phyloP scores from a whole-genome alignment of 1,284 basidiomycete species.

The Naganishia albida region DNA sequence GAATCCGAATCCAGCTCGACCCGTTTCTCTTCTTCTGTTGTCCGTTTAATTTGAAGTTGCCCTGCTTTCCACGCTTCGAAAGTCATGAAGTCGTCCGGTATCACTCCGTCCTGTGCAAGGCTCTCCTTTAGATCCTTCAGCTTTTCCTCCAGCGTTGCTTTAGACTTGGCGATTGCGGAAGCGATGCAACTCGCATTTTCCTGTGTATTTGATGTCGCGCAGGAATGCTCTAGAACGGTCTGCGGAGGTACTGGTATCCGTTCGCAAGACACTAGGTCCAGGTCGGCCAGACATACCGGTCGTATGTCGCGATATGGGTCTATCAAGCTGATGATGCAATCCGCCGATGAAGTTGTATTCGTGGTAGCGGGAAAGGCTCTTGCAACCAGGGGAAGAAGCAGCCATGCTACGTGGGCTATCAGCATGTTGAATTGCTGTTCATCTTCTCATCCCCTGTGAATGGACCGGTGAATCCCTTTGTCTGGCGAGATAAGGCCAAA shows the following conservation, averaged over 20 bases:
- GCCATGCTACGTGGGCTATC: neutral
- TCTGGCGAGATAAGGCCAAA: neutral
- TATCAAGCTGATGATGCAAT: slow-evolving; percentile 9
- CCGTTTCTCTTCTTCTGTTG: neutral
- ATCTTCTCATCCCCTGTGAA: neutral
- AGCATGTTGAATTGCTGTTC: neutral
- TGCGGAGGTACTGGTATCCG: slow-evolving; percentile 7
- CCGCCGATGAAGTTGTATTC: neutral
- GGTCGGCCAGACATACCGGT: slow-evolving; percentile 18
- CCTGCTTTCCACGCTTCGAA: slow-evolving; percentile 29
- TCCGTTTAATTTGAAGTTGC: slow-evolving; percentile 1
- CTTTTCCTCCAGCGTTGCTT: slow-evolving; percentile 23
- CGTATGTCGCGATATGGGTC: slow-evolving; percentile 16
- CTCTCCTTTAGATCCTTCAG: slow-evolving; percentile 21
- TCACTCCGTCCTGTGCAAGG: slow-evolving; percentile 22
- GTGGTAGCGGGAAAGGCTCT: neutral
- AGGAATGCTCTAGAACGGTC: neutral
- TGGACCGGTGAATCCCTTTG: slow-evolving; percentile 9
- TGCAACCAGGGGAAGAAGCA: slow-evolving; percentile 2
- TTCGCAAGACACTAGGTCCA: slow-evolving; percentile 7
- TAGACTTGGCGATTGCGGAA: slow-evolving; percentile 15
- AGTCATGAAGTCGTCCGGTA: slow-evolving; percentile 23
- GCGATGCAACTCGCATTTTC: slow-evolving; percentile 7
- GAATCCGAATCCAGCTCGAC: neutral
- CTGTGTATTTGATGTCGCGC: neutral